phyloP scores from a whole-genome alignment of 108 stramenopile species.

The Parietichytrium sp. region DNA sequence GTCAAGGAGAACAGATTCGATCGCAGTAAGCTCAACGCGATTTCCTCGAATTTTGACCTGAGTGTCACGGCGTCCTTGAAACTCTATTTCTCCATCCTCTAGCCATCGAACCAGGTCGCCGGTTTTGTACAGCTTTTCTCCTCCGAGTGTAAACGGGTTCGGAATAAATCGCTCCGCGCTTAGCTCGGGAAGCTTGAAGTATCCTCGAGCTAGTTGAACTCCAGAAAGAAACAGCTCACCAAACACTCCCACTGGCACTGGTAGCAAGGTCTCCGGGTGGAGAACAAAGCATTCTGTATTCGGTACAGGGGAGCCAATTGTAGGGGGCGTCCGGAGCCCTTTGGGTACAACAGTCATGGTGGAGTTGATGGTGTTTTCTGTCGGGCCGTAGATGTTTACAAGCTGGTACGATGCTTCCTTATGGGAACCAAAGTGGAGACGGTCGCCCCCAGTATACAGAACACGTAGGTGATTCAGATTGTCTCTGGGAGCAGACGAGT shows the following conservation, averaged over 20 bases:
- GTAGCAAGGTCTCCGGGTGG: background rate
- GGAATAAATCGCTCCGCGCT: background rate
- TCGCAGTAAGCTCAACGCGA: constrained; percentile 47
- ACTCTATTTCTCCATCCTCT: constrained; percentile 41
- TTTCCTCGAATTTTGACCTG: constrained; percentile 49
- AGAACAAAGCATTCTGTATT: constrained; percentile 27
- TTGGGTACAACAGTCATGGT: background rate
- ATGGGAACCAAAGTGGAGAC: constrained; percentile 1
- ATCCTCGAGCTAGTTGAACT: constrained; percentile 20
- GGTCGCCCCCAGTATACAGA: constrained; percentile 14
- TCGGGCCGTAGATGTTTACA: constrained; percentile 6
- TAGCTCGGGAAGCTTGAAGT: background rate
- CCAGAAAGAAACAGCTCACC: constrained; percentile 34
- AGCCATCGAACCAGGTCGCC: constrained; percentile 45
- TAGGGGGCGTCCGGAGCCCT: background rate
- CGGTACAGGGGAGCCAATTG: constrained; percentile 17
- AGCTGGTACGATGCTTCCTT: background rate
- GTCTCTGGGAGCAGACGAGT: background rate
- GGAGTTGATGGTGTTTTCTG: background rate
- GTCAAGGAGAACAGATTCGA: constrained; percentile 9
- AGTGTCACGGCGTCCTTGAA: constrained; percentile 41
- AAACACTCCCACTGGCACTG: constrained; percentile 10
- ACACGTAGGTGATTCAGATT: background rate
- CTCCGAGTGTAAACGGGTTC: background rate
- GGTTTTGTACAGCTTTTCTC: constrained; percentile 37